Evolutionary conservation across 495 filamentous ascomycete genomes (phyloP), one percentile per base, ranked within the genome.

Genomic region (Cercophora samala): DNA sequence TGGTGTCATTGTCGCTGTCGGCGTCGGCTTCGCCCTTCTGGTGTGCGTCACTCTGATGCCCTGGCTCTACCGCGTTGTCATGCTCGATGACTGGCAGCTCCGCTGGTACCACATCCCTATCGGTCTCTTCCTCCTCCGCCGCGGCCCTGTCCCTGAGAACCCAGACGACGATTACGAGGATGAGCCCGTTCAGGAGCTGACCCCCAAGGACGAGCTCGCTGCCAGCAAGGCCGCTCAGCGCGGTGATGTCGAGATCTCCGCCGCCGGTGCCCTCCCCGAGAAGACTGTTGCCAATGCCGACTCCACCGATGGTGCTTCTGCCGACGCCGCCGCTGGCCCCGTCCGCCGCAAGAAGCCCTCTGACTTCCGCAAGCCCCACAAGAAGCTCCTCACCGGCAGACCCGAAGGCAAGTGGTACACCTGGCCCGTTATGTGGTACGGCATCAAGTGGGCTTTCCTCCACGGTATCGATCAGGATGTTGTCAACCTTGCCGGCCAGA

Each of bases 401-500:
- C 76, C 76, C 8, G 69, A 76, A 2, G 77, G 70, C 18, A 64
- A 73, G 15, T 83, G 78, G 80, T 75, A 80, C 69, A 21, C 56
- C 0, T 73, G 71, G 9, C 67, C 64, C 13, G 80, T 82, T 26
- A 79, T 88, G 6, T 76, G 77, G 64, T 82, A 73, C 73, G 75
- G 74, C 51, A 5, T 76, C 71, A 84, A 85, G 69, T 83, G 76
- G 67, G 69, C 76, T 2, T 54, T 87, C 21, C 79, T 89, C 58
- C 84, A 83, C 63, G 88, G 88, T 65, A 83, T 90, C 64, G 86
- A 86, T 60, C 75, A 83, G 62, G 88, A 90, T 61, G 82, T 88
- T 32, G 73, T 89, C 68, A 77, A 81, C 52, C 66, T 75, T 62
- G 78, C 84, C 70, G 61, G 64, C 65, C 15, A 58, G 11, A 61